Percentiles rank a stretch among this genome's conserved stretches.
These are phyloP conservation scores for Trichoderma koningii DNA, from an alignment of 2,329 filamentous ascomycete species.

Conservation along the genomic window DNA sequence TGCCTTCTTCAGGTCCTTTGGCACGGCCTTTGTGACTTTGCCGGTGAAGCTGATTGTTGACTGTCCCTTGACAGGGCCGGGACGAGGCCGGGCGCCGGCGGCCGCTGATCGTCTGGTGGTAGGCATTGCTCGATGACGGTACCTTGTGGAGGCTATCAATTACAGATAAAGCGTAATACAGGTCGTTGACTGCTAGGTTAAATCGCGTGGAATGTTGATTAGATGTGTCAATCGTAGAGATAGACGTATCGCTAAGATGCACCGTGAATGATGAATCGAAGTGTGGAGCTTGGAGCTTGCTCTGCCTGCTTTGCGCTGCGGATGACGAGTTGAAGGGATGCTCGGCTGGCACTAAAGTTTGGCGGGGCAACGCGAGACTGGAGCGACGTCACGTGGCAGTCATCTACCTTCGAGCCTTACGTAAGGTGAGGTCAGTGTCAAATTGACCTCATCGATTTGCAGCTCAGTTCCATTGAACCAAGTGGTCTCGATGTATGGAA, in stretches of 20 bases:
- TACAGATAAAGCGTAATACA: background rate
- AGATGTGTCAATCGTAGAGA: background rate
- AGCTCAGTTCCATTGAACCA: slow-evolving; percentile 21
- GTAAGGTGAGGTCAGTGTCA: too few relatives aligned
- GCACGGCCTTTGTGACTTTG: slow-evolving; percentile 56
- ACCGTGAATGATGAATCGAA: background rate
- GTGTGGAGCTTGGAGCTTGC: slow-evolving; percentile 11
- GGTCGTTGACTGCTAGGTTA: too few relatives aligned
- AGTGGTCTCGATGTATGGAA: background rate
- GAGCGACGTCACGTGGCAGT: slow-evolving; percentile 52
- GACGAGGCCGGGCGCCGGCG: slow-evolving; percentile 41
- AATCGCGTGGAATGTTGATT: background rate
- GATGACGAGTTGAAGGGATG: background rate
- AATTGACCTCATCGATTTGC: background rate
- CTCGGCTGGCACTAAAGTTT: slow-evolving; percentile 37
- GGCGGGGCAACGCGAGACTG: slow-evolving; percentile 58
- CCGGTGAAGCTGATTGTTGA: slow-evolving; percentile 61
- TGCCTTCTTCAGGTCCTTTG: slow-evolving; percentile 52
- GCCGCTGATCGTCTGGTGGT: slow-evolving; percentile 52
- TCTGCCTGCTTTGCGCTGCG: slow-evolving; percentile 4
- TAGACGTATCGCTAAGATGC: background rate
- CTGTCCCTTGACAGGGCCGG: slow-evolving; percentile 49
- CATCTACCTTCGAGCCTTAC: background rate
- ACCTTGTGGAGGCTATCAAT: background rate
- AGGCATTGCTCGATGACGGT: slow-evolving; percentile 45